Base-by-base conservation (phyloP, 306 rosid genomes). In the Cucurbita argyrosperma region DNA sequence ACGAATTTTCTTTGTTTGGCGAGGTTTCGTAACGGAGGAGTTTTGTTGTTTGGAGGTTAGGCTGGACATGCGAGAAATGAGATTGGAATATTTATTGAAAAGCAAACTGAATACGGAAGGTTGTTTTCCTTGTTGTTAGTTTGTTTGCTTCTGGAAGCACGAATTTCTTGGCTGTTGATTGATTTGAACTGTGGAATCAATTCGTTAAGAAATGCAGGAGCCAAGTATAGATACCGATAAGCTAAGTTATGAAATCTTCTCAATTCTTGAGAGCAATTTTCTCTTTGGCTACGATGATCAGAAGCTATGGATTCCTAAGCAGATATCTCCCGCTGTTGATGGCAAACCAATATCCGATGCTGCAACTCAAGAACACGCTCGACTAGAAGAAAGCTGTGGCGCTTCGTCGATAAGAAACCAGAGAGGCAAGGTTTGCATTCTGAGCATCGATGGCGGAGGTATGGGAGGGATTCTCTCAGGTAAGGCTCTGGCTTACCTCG, bases 381-480 rank as follows among this genome's bases (percentile, higher is more conserved):
- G 23, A 26, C 54, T 1, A 16, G 71, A 12, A 21, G 40, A 66
- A 35, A 71, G 49, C 55, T 83, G 78, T 40, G 81, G 62, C 61
- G 83, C 80, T 45, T 78, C 89, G 47, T 85, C 92, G 37, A 86
- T 95, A 55, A 95, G 90, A 79, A 95, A 89, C 84, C 99, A 95
- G 88, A 84, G 97, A 9, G 99, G 99, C 7, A 95, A 95, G 82
- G 83, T 95, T 78, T 95, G 99, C 83, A 87, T 95, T 23, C 96
- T 95, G 75, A 83, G 96, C 81, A 85, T 95, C 80, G 99, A 95
- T 79, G 91, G 96, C 16, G 99, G 90, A 3, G 99, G 91, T 71
- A 95, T 91, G 99, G 85, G 91, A 12, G 99, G 96, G 73, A 84
- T 95, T 79, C 90, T 95, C 71, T 80, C 99, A 4, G 99, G 99